Base-by-base conservation (phyloP, 176 grass and related monocot genomes). In the Thalia dealbata region DNA sequence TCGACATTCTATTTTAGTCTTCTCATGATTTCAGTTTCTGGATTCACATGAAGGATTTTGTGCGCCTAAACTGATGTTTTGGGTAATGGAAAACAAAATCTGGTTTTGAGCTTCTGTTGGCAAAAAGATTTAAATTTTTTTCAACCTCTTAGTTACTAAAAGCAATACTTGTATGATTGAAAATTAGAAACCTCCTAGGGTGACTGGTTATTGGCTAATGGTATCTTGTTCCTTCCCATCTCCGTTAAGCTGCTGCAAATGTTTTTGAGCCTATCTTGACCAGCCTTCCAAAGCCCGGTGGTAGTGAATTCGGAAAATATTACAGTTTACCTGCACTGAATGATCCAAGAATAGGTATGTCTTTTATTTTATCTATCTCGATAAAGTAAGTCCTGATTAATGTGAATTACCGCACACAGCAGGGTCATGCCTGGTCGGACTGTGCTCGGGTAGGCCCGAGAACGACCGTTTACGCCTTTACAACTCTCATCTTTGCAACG, bases 251-350 rank as follows among this genome's bases (percentile, higher is more conserved):
- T 86, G 56, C 55, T 15, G 67, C 23, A 35, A 74, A 68, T 63
- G 74, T 75, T 2, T 85, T 77, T 63, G 69, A 84, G 62, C 52
- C 75, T 73, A 66, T 76, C 59, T 62, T 87, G 65, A 82, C 3
- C 19, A 35, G 21, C 56, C 88, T 85, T 67, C 48, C 41, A 10
- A 71, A 73, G 64, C 66, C 42, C 19, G 51, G 51, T 14, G 75
- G 73, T 7, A 27, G 35, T 21, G 51, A 58, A 54, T 82, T 64
- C 50, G 76, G 79, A 29, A 78, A 65, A 50, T 87, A 82, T 75
- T 87, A 84, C 72, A 85, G 82, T 79, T 69, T 87, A 14, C 29
- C 50, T 12, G 78, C 81, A 42, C 79, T 85, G 13, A 27, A 64
- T 63, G 82, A 85, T 60, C 29, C 71, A 10, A 71, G 82, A 71